Base-by-base conservation (phyloP, 2,329 filamentous ascomycete genomes). In the Xylogone sp. region DNA sequence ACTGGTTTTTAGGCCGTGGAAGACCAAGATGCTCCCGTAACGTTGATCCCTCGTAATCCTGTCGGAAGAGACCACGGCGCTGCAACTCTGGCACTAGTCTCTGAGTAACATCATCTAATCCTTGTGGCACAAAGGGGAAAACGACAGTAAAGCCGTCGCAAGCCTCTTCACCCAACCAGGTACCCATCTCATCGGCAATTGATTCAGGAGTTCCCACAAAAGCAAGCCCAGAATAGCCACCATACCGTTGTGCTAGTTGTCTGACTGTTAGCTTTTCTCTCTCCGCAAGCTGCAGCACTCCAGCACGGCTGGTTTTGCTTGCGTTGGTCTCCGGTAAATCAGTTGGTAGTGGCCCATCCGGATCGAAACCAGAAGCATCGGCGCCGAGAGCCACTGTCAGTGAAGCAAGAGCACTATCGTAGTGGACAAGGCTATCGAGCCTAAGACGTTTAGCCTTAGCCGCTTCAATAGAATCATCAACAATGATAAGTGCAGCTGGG, bases 11-110 rank as follows among this genome's bases (percentile, higher is more conserved):
- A 1, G 77, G 78, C 20, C 76, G 65, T 9, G 73, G 71, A 27
- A 82, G 69, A 3, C 77, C 78, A 42, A 82, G 66, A 62, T 82
- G 77, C 39, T 81, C 78, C 42, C 78, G 65, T 58, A 81, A 60
- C 1, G 77, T 81, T 1, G 68, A 71, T 1, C 77, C 78, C 45
- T 74, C 66, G 56, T 82, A 81, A 1, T 81, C 77, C 6, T 69
- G 56, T 3, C 78, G 66, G 61, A 80, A 81, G 2, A 81, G 53
- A 0, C 76, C 77, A 21, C 77, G 69, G 3, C 70, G 68, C 60
- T 79, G 76, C 49, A 81, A 57, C 59, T 79, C 76, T 1, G 77
- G 77, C 8, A 81, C 65, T 49, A 81, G 56, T 2, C 63, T 66
- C 43, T 75, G 60, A 0, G 68, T 69, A 6, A 80, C 73, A 57